These are phyloP conservation scores for Argentina anserina DNA, from an alignment of 306 rosid genomes.

Conservation along the genomic window DNA sequence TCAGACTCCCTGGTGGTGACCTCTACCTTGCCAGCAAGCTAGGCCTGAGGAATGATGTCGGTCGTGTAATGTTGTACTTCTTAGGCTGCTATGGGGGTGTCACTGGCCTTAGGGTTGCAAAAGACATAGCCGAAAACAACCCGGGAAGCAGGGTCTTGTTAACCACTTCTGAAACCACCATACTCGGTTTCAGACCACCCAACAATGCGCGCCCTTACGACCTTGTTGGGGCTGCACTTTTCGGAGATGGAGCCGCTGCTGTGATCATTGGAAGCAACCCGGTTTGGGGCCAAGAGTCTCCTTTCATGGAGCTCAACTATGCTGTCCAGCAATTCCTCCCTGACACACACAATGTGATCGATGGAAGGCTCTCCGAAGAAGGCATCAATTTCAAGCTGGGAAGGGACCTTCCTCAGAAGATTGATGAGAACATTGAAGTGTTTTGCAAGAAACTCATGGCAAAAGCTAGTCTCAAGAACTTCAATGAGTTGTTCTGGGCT, in stretches of 20 bases:
- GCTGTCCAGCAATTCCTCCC: slow-evolving; percentile 85
- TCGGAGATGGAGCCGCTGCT: slow-evolving; percentile 93
- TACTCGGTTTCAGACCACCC: slow-evolving; percentile 87
- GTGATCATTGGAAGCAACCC: slow-evolving; percentile 77
- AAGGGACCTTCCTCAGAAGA: slow-evolving; percentile 86
- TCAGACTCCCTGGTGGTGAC: slow-evolving; percentile 88
- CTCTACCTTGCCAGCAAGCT: slow-evolving; percentile 75
- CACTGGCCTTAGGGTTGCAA: slow-evolving; percentile 85
- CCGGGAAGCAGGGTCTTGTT: slow-evolving; percentile 70
- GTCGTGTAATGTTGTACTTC: slow-evolving; percentile 83
- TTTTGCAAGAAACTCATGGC: slow-evolving; percentile 70
- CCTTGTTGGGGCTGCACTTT: slow-evolving; percentile 97
- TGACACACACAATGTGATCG: slow-evolving; percentile 65
- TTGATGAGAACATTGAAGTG: slow-evolving; percentile 82
- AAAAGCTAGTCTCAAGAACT: slow-evolving; percentile 36
- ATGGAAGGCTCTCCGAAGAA: slow-evolving; percentile 74
- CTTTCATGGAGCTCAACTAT: slow-evolving; percentile 79
- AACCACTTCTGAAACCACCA: slow-evolving; percentile 88
- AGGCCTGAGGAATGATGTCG: slow-evolving; percentile 56
- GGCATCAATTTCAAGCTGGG: slow-evolving; percentile 93
- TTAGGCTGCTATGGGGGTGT: slow-evolving; percentile 95
- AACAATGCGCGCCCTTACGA: slow-evolving; percentile 81
- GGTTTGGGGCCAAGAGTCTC: slow-evolving; percentile 38
- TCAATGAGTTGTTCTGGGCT: slow-evolving; percentile 86
- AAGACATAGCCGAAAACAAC: slow-evolving; percentile 96